phyloP scores from a whole-genome alignment of 192 early-diverging fungal genomes.

The Dissophora ornata region DNA sequence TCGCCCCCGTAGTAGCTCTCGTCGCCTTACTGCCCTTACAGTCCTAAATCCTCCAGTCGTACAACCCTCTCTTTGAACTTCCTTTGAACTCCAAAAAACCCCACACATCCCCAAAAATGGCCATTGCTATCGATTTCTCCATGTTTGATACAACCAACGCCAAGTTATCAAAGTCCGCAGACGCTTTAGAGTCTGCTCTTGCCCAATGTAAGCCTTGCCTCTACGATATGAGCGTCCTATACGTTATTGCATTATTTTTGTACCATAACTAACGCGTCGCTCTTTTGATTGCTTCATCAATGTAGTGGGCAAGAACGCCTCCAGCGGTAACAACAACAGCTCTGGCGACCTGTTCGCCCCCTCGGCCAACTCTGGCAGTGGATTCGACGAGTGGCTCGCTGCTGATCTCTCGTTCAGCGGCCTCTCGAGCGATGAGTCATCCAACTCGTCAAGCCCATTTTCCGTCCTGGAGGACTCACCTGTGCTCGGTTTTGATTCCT shows the following conservation, averaged over 20 bases:
- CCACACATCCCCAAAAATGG: slow-evolving; percentile 27
- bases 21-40: slow-evolving; percentile 46
- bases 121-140: slow-evolving; percentile 46
- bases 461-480: slow-evolving; percentile 44
- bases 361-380: slow-evolving; percentile 24
- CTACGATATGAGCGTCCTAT: too few species aligned
- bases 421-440: slow-evolving; percentile 39
- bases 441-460: slow-evolving; percentile 43
- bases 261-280: too few species aligned
- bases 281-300: neutral
- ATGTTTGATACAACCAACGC: slow-evolving; percentile 48
- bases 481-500: slow-evolving; percentile 48
- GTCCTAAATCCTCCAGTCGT: slow-evolving; percentile 25
- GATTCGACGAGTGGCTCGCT: slow-evolving; percentile 53
- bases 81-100: neutral
- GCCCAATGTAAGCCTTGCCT: slow-evolving; percentile 33
- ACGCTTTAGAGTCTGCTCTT: slow-evolving; percentile 52
- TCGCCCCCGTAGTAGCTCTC: slow-evolving; percentile 26
- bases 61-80: neutral
- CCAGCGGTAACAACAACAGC: neutral
- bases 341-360: slow-evolving; percentile 18
- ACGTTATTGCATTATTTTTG: too few species aligned
- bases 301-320: slow-evolving; percentile 42
- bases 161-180: slow-evolving; percentile 48
- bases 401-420: slow-evolving; percentile 31